phyloP scores from a whole-genome alignment of 805 yeast species.

The Saccharomycopsis babjevae region DNA sequence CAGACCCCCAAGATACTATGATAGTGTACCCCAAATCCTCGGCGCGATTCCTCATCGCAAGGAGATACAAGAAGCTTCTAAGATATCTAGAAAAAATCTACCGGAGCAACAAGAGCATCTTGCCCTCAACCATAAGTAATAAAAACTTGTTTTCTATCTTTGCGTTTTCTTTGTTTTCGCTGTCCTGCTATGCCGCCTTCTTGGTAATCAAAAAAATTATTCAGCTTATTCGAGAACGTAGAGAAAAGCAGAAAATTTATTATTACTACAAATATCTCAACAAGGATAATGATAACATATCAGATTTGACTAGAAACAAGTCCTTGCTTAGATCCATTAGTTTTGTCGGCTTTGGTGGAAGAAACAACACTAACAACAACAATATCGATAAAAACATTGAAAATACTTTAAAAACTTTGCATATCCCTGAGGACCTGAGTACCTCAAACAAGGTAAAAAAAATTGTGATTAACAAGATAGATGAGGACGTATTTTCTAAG shows the following conservation, averaged over 20 bases:
- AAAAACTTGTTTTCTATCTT: conserved; percentile 9
- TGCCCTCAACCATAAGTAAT: conserved; percentile 3
- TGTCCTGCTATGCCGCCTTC: conserved; percentile 11
- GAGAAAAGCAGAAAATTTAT: conserved; percentile 13
- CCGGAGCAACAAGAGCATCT: background rate
- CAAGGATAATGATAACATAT: background rate
- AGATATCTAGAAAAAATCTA: background rate
- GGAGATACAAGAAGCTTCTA: background rate
- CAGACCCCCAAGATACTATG: background rate
- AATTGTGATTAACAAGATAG: conserved; percentile 14
- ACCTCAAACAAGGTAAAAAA: conserved; percentile 15
- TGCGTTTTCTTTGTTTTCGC: conserved; percentile 9
- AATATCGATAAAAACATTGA: background rate
- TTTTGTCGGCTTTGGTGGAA: conserved; percentile 15
- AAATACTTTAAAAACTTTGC: conserved; percentile 15
- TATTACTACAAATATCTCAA: conserved; percentile 11
- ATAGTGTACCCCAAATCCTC: background rate
- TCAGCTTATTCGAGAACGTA: conserved; percentile 3
- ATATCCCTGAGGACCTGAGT: conserved; percentile 7
- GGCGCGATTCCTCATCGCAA: background rate
- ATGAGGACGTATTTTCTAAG: conserved; percentile 14
- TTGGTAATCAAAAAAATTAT: conserved; percentile 6
- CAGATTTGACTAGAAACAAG: conserved; percentile 9
- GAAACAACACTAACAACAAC: background rate
- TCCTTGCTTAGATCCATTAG: conserved; percentile 14